phyloP scores from a whole-genome alignment of 495 filamentous ascomycete genomes.

The Xylaria grammica region DNA sequence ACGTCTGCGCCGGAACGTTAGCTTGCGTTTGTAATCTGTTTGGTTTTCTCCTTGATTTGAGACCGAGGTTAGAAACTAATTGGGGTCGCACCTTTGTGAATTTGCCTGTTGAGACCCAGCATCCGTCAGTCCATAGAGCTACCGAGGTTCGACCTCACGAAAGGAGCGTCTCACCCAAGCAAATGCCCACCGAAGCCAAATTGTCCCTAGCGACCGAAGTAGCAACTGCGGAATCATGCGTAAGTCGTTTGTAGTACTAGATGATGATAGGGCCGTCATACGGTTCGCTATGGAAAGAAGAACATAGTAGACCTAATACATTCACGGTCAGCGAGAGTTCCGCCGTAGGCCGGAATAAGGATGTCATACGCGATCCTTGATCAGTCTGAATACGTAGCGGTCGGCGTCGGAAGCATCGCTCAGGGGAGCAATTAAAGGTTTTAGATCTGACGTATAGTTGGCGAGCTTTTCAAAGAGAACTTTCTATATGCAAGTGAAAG shows the following conservation, averaged over 20 bases:
- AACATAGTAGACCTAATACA: conserved; percentile 75
- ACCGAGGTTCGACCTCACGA: neutral
- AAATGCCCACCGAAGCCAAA: conserved; percentile 84
- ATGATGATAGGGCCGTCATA: neutral
- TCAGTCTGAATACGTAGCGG: conserved; percentile 85
- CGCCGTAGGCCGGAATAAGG: neutral
- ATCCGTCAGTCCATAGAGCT: neutral
- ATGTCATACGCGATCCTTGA: conserved; percentile 60
- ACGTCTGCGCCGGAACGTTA: conserved; percentile 32
- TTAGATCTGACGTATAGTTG: conserved; percentile 62
- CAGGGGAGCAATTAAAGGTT: conserved; percentile 21
- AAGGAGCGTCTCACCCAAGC: conserved; percentile 56
- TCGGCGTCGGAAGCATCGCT: conserved; percentile 62
- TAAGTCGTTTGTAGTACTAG: neutral
- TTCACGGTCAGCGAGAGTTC: conserved; percentile 5
- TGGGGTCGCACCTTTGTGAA: conserved; percentile 76
- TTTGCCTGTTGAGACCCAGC: conserved; percentile 57
- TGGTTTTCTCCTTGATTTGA: neutral
- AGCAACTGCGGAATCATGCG: conserved; percentile 54
- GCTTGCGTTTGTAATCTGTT: neutral
- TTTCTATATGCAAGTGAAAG: conserved; percentile 31
- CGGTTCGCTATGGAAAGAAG: conserved; percentile 80
- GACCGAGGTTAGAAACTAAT: neutral
- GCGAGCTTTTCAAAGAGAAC: conserved; percentile 84
- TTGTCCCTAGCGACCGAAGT: conserved; percentile 77